Conservation (phyloP, 768 basidiomycete genomes). For the Termitomyces sp. region DNA sequence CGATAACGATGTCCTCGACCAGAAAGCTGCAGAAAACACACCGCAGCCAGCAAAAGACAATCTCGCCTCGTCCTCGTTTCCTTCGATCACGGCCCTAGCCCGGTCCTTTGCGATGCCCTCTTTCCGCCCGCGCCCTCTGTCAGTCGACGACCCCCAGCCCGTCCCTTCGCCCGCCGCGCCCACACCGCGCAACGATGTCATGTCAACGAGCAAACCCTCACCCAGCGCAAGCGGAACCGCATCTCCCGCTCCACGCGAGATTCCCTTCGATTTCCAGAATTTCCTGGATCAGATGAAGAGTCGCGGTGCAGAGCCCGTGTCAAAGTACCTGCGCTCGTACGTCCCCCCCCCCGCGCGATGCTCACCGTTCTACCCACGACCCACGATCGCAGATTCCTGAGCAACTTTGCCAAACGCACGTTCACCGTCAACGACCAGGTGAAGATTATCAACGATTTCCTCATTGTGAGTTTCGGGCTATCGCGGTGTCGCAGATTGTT, state of each 20-base stretch:
- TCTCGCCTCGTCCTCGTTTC: constrained; percentile 43
- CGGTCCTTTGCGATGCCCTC: constrained; percentile 56
- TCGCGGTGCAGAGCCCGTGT: constrained; percentile 84
- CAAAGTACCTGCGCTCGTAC: constrained; percentile 92
- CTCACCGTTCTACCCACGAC: too few relatives aligned
- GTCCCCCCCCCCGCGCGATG: constrained; percentile 29
- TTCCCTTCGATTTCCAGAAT: constrained; percentile 85
- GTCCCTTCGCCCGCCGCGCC: constrained; percentile 53
- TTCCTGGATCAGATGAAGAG: constrained; percentile 95
- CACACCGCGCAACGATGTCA: constrained; percentile 11
- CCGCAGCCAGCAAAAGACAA: too few relatives aligned
- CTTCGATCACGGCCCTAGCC: constrained; percentile 63
- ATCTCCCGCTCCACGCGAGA: constrained; percentile 29
- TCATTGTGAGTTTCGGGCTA: constrained; percentile 49
- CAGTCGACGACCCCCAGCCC: constrained; percentile 53
- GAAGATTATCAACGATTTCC: constrained; percentile 92
- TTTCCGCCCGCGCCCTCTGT: constrained; percentile 49
- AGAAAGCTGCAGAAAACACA: too few relatives aligned
- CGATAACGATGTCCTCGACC: too few relatives aligned
- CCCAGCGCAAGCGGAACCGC: constrained; percentile 19
- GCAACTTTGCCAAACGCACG: constrained; percentile 87
- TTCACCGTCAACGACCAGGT: constrained; percentile 93
- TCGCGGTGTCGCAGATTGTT: constrained; percentile 1
- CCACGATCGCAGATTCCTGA: constrained; percentile 80
- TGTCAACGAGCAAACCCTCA: constrained; percentile 16